phyloP scores from a whole-genome alignment of 371 early-diverging fungal species.

The Mycotypha africana region DNA sequence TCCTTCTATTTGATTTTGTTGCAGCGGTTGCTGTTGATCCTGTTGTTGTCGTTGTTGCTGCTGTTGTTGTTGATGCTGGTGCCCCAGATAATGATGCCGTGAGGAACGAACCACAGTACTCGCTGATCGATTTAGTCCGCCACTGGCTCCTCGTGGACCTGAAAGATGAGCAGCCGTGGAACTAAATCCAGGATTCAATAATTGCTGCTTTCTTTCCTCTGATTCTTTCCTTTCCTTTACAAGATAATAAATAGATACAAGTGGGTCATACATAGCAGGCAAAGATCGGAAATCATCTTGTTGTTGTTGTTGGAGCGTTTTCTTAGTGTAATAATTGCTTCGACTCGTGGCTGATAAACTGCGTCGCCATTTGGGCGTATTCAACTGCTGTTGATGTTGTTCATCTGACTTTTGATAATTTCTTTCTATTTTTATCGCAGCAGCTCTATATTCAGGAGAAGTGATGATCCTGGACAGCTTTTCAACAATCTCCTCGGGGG shows the following conservation, averaged over 20 bases:
- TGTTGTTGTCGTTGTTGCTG: not conserved
- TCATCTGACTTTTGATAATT: slow-evolving; percentile 15
- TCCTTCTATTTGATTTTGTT: too few species aligned
- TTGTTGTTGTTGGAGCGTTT: too few species aligned
- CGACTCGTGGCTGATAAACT: slow-evolving; percentile 1
- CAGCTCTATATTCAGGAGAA: slow-evolving; percentile 24
- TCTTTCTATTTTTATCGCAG: slow-evolving; percentile 31
- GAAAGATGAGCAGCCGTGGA: not conserved
- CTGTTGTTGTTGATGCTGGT: not conserved
- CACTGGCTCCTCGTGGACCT: not conserved
- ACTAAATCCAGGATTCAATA: too few species aligned
- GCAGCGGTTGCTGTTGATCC: too few species aligned
- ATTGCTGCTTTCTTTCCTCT: slow-evolving; percentile 21
- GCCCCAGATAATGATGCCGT: too few species aligned
- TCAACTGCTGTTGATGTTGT: slow-evolving; percentile 15
- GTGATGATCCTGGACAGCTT: slow-evolving; percentile 25
- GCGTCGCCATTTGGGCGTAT: slow-evolving; percentile 16
- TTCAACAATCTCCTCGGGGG: slow-evolving; percentile 20
- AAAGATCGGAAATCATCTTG: slow-evolving; percentile 33
- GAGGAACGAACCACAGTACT: too few species aligned
- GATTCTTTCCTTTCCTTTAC: slow-evolving; percentile 65
- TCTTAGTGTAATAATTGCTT: slow-evolving; percentile 1
- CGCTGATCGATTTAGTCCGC: too few species aligned
- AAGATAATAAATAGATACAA: slow-evolving; percentile 83
- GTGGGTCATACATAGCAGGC: slow-evolving; percentile 56